A percentile compares a stretch with the other conserved stretches of the same genome.
Conservation (phyloP, 2,329 filamentous ascomycete species). For the Colletotrichum shisoi region DNA sequence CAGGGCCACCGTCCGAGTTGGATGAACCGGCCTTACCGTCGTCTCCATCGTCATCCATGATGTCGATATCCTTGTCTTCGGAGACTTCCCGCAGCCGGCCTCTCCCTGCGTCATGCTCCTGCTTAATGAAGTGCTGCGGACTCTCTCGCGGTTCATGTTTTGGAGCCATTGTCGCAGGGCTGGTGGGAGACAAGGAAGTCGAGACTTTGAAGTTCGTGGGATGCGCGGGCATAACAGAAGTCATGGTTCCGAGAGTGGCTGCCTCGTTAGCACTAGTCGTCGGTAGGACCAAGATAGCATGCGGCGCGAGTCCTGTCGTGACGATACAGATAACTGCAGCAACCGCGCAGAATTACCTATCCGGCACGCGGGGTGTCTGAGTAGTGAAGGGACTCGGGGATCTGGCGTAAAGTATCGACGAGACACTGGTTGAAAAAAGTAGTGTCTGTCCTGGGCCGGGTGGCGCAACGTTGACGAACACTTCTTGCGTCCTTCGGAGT, state of each 20-base stretch:
- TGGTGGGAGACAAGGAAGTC: constrained; percentile 52
- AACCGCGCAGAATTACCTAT: not conserved
- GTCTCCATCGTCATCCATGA: constrained; percentile 53
- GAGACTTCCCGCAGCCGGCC: constrained; percentile 55
- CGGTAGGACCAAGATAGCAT: not conserved
- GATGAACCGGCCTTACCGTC: constrained; percentile 58
- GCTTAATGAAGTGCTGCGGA: constrained; percentile 52
- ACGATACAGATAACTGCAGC: constrained; percentile 28
- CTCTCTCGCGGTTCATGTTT: constrained; percentile 51
- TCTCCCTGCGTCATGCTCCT: constrained; percentile 52
- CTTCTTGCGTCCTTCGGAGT: constrained; percentile 1
- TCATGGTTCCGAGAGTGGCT: constrained; percentile 47
- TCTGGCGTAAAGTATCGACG: not conserved
- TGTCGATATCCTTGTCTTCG: constrained; percentile 53
- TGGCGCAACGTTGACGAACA: constrained; percentile 12
- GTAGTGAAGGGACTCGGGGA: not conserved
- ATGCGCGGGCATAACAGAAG: constrained; percentile 53
- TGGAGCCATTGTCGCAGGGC: constrained; percentile 53
- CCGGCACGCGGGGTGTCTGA: not conserved
- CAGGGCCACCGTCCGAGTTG: constrained; percentile 62
- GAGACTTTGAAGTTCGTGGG: constrained; percentile 51
- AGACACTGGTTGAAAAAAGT: not conserved
- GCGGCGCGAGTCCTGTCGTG: constrained; percentile 17
- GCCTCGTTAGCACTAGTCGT: constrained; percentile 19
- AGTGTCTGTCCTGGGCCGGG: not conserved